These are phyloP conservation scores for Daldinia concentrica DNA, from an alignment of 495 filamentous ascomycete genomes.

Conservation along the genomic window DNA sequence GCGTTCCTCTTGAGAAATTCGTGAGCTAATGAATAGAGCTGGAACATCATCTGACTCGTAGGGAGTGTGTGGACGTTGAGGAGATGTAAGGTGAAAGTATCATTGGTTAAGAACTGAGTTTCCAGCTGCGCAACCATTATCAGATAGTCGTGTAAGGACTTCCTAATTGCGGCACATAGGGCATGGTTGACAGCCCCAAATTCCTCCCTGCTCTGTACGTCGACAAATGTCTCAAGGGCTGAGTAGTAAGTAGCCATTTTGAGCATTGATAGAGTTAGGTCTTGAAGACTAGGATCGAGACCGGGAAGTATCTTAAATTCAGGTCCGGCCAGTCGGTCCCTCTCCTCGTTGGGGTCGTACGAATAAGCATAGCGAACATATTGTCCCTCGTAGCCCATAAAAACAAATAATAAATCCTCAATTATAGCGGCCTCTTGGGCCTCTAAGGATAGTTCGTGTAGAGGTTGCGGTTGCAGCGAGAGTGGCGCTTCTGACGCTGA, in stretches of 20 bases:
- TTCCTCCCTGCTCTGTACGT: slow-evolving; percentile 91
- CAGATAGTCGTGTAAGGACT: slow-evolving; percentile 90
- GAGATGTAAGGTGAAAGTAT: slow-evolving; percentile 88
- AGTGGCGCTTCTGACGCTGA: slow-evolving; percentile 76
- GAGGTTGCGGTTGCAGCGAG: slow-evolving; percentile 72
- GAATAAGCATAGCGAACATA: slow-evolving; percentile 86
- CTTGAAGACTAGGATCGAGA: slow-evolving; percentile 88
- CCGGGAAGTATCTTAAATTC: slow-evolving; percentile 80
- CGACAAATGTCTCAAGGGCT: slow-evolving; percentile 90
- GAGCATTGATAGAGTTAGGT: slow-evolving; percentile 86
- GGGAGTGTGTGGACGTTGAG: slow-evolving; percentile 91
- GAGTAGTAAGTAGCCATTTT: slow-evolving; percentile 95
- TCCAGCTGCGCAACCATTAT: slow-evolving; percentile 93
- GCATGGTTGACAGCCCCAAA: slow-evolving; percentile 97
- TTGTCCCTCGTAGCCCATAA: slow-evolving; percentile 99
- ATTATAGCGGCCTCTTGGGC: slow-evolving; percentile 86
- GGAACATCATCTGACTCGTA: slow-evolving; percentile 86
- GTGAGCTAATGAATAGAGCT: slow-evolving; percentile 85
- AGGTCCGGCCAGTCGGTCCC: slow-evolving; percentile 84
- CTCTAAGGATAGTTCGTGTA: slow-evolving; percentile 77
- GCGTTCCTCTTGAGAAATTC: slow-evolving; percentile 89
- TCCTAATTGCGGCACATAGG: slow-evolving; percentile 90
- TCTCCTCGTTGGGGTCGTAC: slow-evolving; percentile 85
- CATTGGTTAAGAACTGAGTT: slow-evolving; percentile 85
- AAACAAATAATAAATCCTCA: slow-evolving; percentile 91